Conservation (phyloP, 2,329 filamentous ascomycete species). For the Penicillium sp. region DNA sequence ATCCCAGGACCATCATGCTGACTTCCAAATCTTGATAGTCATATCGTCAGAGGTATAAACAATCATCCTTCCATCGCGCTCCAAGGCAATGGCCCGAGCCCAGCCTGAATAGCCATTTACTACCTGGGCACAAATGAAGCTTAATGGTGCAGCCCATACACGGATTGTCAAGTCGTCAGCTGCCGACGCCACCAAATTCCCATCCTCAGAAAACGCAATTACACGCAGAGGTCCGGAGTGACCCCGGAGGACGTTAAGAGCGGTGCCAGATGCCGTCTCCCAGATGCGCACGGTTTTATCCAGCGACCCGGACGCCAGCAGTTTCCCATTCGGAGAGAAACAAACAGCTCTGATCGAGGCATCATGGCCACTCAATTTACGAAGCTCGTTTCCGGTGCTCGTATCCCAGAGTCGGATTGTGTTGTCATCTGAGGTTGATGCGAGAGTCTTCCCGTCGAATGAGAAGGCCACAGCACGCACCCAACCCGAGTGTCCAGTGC, state of each 20-base stretch:
- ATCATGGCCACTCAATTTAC: background rate
- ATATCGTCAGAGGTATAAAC: conserved; percentile 12
- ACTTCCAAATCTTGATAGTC: conserved; percentile 12
- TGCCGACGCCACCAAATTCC: conserved; percentile 5
- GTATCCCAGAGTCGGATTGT: conserved; percentile 8
- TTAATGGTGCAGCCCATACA: conserved; percentile 1
- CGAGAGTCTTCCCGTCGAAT: conserved; percentile 4
- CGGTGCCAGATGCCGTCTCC: conserved; percentile 5
- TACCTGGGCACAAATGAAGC: background rate
- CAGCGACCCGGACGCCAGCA: conserved; percentile 6
- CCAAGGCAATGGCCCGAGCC: conserved; percentile 7
- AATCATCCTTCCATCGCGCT: background rate
- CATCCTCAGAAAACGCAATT: conserved; percentile 3
- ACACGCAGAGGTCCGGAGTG: conserved; percentile 6
- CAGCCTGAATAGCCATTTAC: conserved; percentile 9
- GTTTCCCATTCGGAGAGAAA: conserved; percentile 5
- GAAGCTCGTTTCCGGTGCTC: background rate
- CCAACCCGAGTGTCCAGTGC: conserved; percentile 7
- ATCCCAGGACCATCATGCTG: background rate
- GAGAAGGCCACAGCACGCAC: conserved; percentile 11
- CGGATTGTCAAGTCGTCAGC: conserved; percentile 10
- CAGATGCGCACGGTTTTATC: conserved; percentile 10
- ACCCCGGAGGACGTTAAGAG: conserved; percentile 1
- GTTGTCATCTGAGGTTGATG: conserved; percentile 8
- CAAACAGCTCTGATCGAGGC: conserved; percentile 6